These are phyloP conservation scores for Lentinula boryana DNA, from an alignment of 768 basidiomycete species.

Conservation along the genomic window DNA sequence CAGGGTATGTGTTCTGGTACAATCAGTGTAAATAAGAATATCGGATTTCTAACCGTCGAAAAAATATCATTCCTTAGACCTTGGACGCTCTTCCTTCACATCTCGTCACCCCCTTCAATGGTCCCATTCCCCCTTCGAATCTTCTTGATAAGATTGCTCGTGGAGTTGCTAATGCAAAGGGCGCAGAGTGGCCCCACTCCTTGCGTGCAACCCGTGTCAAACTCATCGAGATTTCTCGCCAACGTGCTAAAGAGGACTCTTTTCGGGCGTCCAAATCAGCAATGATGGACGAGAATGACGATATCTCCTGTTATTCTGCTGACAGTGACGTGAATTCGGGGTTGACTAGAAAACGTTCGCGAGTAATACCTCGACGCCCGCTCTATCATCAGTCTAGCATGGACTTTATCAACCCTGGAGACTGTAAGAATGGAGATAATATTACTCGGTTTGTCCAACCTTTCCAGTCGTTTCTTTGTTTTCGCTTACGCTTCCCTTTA, in stretches of 20 bases:
- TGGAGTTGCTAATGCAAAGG: conserved; percentile 69
- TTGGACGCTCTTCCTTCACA: conserved; percentile 79
- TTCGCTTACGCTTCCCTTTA: conserved; percentile 11
- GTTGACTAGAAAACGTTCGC: conserved; percentile 22
- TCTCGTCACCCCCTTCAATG: conserved; percentile 83
- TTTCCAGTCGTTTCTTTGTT: conserved; percentile 7
- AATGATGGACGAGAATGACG: conserved; percentile 42
- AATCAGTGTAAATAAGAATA: conserved; percentile 1
- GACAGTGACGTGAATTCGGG: conserved; percentile 40
- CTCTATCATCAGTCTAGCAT: conserved; percentile 81
- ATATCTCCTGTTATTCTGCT: conserved; percentile 19
- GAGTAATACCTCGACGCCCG: conserved; percentile 37
- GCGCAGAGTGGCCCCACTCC: conserved; percentile 79
- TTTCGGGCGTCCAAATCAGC: conserved; percentile 26
- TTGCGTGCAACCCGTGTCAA: conserved; percentile 77
- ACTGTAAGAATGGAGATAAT: conserved; percentile 43
- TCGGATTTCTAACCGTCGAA: neutral
- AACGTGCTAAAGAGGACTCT: conserved; percentile 50
- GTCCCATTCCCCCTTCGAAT: conserved; percentile 78
- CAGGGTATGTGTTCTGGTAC: conserved; percentile 40
- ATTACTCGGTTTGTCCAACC: conserved; percentile 53
- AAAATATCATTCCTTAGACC: conserved; percentile 40
- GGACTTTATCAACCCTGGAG: conserved; percentile 68
- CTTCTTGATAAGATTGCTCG: conserved; percentile 84
- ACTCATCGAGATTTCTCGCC: conserved; percentile 72